Base-by-base conservation (phyloP, 2,329 filamentous ascomycete genomes). In the Cyphellophora attinorum region DNA sequence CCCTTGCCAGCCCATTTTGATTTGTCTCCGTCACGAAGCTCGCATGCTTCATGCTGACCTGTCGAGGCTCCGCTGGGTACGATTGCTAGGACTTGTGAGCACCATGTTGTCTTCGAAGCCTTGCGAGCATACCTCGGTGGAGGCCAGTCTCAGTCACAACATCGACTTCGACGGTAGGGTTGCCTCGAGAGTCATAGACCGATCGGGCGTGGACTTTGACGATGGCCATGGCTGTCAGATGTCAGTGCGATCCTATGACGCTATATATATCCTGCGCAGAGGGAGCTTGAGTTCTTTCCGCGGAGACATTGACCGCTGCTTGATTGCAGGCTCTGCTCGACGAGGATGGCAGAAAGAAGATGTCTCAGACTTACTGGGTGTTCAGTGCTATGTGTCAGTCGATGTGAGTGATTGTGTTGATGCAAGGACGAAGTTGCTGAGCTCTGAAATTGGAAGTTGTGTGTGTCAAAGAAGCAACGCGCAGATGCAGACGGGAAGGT, bases 111-210 rank as follows among this genome's bases (percentile, higher is more conserved):
- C n/a, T n/a, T n/a, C n/a, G n/a, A n/a, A n/a, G n/a, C n/a, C n/a
- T n/a, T n/a, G n/a, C n/a, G n/a, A n/a, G n/a, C n/a, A n/a, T n/a
- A 62, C 89, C 88, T 60, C 89, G 86, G 79, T 95, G 88, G 47
- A 96, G 80, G 59, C 89, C 89, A 55, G 83, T 93, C 72, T 93
- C 85, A 54, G 88, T 95, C 68, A 93, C 82, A 54, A 95, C 78
- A 63, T 95, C 89, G 57, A 96, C 89, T 76, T 96, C 89, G 59
- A 95, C 89, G 61, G 91, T 98, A 58, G 91, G 91, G 80, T 98
- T 98, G 62, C 77, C 77, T 52, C 91, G 89, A 64, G 91, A 96
- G 77, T 98, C 91, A 78, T 89, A 98, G 72, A 98, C 86, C 59
- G 81, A 88, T 61, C 91, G 83, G 59, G 83, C 84, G 76, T 88